A percentile compares a stretch with the other conserved stretches of the same genome.
Evolutionary conservation across 768 basidiomycete species (phyloP).

Genomic region (Lactifluus piperatus): DNA sequence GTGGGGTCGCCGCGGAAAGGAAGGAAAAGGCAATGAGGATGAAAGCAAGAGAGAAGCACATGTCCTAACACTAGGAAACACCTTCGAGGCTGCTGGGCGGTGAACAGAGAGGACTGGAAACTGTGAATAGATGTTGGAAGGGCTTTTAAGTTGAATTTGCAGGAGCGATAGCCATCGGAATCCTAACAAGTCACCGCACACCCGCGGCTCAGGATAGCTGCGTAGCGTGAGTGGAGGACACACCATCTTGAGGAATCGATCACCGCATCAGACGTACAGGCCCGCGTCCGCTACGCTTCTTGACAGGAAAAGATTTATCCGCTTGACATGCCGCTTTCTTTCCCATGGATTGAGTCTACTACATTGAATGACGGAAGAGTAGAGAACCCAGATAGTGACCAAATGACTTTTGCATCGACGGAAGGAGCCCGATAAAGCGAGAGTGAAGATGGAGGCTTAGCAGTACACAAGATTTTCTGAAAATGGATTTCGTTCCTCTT

Average conservation of each 20-base stretch:
- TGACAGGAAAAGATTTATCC: background rate
- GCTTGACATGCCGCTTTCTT: background rate
- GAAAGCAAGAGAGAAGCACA: constrained; percentile 1
- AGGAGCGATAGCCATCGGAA: background rate
- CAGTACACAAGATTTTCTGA: no score
- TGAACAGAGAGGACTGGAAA: background rate
- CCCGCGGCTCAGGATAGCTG: background rate
- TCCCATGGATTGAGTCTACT: background rate
- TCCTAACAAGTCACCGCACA: background rate
- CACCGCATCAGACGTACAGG: background rate
- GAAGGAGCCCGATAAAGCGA: no score
- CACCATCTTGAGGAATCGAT: background rate
- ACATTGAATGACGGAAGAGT: background rate
- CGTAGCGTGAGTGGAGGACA: background rate
- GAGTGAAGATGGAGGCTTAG: no score
- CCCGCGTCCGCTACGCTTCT: no score
- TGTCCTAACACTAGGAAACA: background rate
- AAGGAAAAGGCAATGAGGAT: constrained; percentile 4
- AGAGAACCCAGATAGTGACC: no score
- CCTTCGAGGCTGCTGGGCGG: background rate
- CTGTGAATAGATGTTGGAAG: background rate
- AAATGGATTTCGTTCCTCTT: no score
- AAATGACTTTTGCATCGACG: no score
- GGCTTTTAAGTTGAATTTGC: background rate
- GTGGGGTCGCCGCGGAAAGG: background rate